A percentile compares a stretch with the other conserved stretches of the same genome.
phyloP scores from a whole-genome alignment of 1,284 basidiomycete genomes.

The Marasmius sp. region DNA sequence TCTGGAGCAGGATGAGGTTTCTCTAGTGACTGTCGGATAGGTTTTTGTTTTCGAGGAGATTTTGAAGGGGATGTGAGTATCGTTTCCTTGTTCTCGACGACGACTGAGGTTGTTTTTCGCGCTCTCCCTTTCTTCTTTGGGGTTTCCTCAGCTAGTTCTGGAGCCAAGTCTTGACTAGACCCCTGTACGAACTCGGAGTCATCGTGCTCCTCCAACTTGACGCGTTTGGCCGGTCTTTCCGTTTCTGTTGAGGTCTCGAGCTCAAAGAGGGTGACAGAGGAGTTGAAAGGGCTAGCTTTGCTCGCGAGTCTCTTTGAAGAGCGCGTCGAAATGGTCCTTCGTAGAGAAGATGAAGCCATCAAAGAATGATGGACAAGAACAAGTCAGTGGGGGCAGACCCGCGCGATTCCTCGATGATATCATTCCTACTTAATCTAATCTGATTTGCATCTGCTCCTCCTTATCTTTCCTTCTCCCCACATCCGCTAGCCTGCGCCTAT shows the following conservation, averaged over 20 bases:
- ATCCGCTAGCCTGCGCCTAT: no score
- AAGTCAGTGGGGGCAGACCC: no score
- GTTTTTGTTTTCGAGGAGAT: conserved; percentile 41
- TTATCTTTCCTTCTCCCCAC: no score
- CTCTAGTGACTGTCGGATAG: conserved; percentile 54
- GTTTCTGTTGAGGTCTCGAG: conserved; percentile 13
- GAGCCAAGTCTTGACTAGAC: conserved; percentile 1
- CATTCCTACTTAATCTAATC: no score
- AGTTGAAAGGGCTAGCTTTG: conserved; percentile 40
- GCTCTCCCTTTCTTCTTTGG: conserved; percentile 6
- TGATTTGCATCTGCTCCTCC: no score
- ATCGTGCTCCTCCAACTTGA: conserved; percentile 31
- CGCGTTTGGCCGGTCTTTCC: conserved; percentile 29
- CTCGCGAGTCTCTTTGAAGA: conserved; percentile 28
- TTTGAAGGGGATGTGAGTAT: background rate
- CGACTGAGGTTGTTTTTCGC: conserved; percentile 18
- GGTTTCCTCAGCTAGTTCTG: background rate
- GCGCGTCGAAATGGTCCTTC: background rate
- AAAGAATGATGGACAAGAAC: no score
- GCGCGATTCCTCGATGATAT: no score
- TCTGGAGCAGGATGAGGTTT: conserved; percentile 75
- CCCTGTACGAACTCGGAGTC: conserved; percentile 21
- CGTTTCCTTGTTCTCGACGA: conserved; percentile 24
- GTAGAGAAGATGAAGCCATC: background rate
- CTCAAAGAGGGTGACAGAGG: conserved; percentile 47